Evolutionary conservation across 2,329 filamentous ascomycete genomes (phyloP).

Genomic region (Immersiporthe knoxdaviesiana): DNA sequence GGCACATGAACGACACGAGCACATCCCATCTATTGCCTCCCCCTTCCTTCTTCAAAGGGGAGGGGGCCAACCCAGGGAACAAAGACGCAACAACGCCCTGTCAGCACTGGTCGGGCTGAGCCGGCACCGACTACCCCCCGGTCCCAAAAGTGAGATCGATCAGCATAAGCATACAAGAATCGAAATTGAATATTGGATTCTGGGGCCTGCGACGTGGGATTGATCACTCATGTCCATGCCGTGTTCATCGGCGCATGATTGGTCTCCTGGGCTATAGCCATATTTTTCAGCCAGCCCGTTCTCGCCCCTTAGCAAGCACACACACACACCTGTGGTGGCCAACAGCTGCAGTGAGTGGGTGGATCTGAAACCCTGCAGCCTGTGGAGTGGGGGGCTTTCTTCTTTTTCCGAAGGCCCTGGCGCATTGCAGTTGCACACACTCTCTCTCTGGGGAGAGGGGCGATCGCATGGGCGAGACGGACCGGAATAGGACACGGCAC

Average conservation of each 20-base stretch:
- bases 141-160: neutral
- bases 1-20: conserved; percentile 5
- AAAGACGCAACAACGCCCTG: neutral
- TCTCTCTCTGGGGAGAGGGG: neutral
- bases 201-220: neutral
- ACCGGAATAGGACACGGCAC: neutral
- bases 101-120: conserved; percentile 3
- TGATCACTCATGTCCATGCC: neutral
- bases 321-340: neutral
- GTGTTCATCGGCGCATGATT: conserved; percentile 5
- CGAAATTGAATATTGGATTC: neutral
- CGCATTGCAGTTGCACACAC: conserved; percentile 2
- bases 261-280: neutral
- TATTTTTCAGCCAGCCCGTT: neutral
- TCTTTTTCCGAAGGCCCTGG: conserved; percentile 3
- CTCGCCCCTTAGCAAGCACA: neutral
- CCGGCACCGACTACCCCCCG: neutral
- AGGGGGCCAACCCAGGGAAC: neutral
- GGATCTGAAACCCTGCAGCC: conserved; percentile 2
- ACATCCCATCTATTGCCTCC: neutral
- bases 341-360: conserved; percentile 1
- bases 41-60: neutral
- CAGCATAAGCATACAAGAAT: conserved; percentile 10
- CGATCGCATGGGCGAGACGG: conserved; percentile 1
- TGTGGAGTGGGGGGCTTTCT: neutral